Evolutionary conservation across 306 rosid genomes (phyloP).

Genomic region (Lathyrus oleraceus): DNA sequence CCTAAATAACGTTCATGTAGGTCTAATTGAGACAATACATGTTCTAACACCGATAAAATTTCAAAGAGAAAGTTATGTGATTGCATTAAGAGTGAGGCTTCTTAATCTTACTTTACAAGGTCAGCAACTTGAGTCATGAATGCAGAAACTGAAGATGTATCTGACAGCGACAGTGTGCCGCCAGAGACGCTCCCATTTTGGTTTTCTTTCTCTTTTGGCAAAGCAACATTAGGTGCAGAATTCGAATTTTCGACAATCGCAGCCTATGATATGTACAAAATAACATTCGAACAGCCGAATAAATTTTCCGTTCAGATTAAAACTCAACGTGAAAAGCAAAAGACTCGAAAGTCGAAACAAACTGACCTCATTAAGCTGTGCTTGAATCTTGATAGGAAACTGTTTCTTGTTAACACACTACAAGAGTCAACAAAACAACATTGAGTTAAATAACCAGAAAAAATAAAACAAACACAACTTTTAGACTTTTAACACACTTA

Average conservation of each 20-base stretch:
- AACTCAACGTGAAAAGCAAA: neutral
- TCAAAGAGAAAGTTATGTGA: neutral
- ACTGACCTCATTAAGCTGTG: constrained; percentile 46
- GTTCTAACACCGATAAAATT: constrained; percentile 7
- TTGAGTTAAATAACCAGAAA: neutral
- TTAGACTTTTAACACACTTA: constrained; percentile 20
- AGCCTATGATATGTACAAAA: constrained; percentile 49
- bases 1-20: neutral
- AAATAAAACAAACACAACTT: neutral
- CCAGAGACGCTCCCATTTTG: constrained; percentile 33
- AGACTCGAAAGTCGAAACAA: neutral
- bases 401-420: constrained; percentile 62
- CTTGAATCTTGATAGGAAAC: constrained; percentile 46
- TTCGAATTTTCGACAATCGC: constrained; percentile 51
- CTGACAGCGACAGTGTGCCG: constrained; percentile 32
- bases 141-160: constrained; percentile 52
- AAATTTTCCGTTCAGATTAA: neutral
- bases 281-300: constrained; percentile 22
- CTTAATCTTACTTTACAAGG: constrained; percentile 75
- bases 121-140: constrained; percentile 87
- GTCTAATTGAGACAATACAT: neutral
- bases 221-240: constrained; percentile 53
- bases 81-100: constrained; percentile 1
- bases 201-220: constrained; percentile 45
- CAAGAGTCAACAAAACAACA: constrained; percentile 40